These are phyloP conservation scores for Curvularia lunata DNA, from an alignment of 2,329 filamentous ascomycete genomes.

Conservation along the genomic window DNA sequence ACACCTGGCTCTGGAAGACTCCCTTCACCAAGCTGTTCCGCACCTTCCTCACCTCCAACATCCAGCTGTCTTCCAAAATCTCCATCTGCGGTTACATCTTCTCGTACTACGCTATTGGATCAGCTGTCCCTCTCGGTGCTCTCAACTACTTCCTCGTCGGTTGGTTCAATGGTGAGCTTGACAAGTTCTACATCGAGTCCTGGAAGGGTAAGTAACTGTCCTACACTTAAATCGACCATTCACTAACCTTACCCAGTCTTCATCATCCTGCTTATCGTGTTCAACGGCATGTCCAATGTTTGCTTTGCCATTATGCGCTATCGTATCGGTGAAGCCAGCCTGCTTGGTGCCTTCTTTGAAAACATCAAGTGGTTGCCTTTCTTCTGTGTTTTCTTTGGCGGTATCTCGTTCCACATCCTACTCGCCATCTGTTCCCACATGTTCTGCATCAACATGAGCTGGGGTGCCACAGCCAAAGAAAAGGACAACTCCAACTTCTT, in stretches of 20 bases:
- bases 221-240: no score
- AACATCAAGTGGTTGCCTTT: conserved; percentile 69
- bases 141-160: conserved; percentile 74
- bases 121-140: conserved; percentile 67
- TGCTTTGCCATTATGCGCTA: conserved; percentile 67
- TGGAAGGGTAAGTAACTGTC: conserved; percentile 58
- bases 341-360: conserved; percentile 59
- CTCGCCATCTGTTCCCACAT: conserved; percentile 80
- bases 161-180: conserved; percentile 74
- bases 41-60: conserved; percentile 65
- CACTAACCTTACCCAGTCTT: conserved; percentile 59
- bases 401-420: conserved; percentile 77
- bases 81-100: conserved; percentile 73
- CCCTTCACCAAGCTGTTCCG: conserved; percentile 70
- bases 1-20: conserved; percentile 65
- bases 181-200: conserved; percentile 78
- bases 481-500: conserved; percentile 83
- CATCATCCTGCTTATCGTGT: conserved; percentile 67
- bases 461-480: conserved; percentile 84
- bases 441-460: conserved; percentile 84
- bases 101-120: conserved; percentile 72
- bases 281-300: conserved; percentile 66
- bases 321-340: conserved; percentile 60
- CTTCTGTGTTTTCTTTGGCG: conserved; percentile 80
- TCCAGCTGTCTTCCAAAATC: conserved; percentile 69